Base-by-base conservation (phyloP, 176 grass and related monocot species). In the Rhynchospora pubera region DNA sequence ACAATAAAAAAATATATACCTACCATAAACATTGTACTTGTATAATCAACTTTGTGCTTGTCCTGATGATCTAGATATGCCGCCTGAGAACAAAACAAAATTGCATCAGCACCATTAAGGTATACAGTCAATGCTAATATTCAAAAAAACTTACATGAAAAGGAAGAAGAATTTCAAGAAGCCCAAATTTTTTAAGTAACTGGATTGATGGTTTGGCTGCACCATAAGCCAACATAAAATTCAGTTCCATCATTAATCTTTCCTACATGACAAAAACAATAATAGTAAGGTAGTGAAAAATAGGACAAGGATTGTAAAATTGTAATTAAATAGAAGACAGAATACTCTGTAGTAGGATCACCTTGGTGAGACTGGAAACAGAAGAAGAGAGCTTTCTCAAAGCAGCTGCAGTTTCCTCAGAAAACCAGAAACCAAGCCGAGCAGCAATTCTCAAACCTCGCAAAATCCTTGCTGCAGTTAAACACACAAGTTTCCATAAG, bases 391-490 rank as follows among this genome's bases (percentile, higher is more conserved):
- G 81, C 81, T 85, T 73, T 0, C 13, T 85, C 83, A 94, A 89
- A 34, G 92, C 95, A 70, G 68, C 81, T 48, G 85, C 85, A 84
- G 90, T 91, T 85, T 93, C 92, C 48, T 84, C 85, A 62, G 92
- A 94, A 87, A 97, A 91, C 63, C 70, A 83, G 60, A 97, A 93
- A 82, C 88, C 92, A 83, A 97, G 90, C 30, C 92, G 88, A 82
- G 65, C 90, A 83, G 79, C 95, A 92, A 97, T 89, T 92, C 95
- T 91, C 66, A 97, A 91, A 79, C 92, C 92, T 85, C 95, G 88
- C 87, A 97, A 91, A 85, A 97, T 94, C 85, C 92, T 94, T 43
- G 95, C 95, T 97, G 89, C 62, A 83, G 88, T 85, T 88, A 79
- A 85, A 52, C 46, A 64, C 7, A 15, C n/a, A n/a, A 70, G 66